Percentiles rank a stretch among this genome's conserved stretches.
Conservation (phyloP, 2,329 filamentous ascomycete genomes). For the Coniosporium tulheliwenetii region DNA sequence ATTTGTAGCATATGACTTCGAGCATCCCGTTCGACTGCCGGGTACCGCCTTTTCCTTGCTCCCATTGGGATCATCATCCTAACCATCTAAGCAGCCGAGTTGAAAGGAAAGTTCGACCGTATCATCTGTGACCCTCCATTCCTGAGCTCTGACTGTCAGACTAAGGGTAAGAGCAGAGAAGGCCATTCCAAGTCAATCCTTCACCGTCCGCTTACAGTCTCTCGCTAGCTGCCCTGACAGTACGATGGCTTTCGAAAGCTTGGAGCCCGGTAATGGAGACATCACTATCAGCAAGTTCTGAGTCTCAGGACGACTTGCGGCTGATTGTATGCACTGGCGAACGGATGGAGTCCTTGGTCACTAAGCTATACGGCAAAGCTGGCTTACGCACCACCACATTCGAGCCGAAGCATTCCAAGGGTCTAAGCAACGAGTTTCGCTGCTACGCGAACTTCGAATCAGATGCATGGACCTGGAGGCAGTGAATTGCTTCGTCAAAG, state of each 20-base stretch:
- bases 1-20: constrained; percentile 61
- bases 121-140: constrained; percentile 70
- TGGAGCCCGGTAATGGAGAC: constrained; percentile 13
- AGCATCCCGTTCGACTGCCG: constrained; percentile 50
- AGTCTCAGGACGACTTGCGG: constrained; percentile 8
- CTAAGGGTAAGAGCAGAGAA: constrained; percentile 39
- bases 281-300: constrained; percentile 5
- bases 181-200: neutral
- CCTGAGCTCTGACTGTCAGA: constrained; percentile 65
- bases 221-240: constrained; percentile 49
- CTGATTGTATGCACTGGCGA: constrained; percentile 65
- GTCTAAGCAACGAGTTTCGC: constrained; percentile 65
- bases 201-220: constrained; percentile 1
- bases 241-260: constrained; percentile 51
- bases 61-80: neutral
- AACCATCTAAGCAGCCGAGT: constrained; percentile 20
- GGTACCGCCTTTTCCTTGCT: constrained; percentile 15
- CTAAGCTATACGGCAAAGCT: constrained; percentile 49
- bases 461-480: constrained; percentile 20
- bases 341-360: constrained; percentile 50
- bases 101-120: constrained; percentile 51
- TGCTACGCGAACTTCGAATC: constrained; percentile 69
- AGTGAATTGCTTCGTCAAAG: neutral
- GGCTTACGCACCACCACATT: constrained; percentile 52
- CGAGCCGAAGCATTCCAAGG: constrained; percentile 52